Evolutionary conservation across 2,329 filamentous ascomycete genomes (phyloP), one percentile per base, ranked within the genome.

Genomic region (Cladorrhinum sp.): DNA sequence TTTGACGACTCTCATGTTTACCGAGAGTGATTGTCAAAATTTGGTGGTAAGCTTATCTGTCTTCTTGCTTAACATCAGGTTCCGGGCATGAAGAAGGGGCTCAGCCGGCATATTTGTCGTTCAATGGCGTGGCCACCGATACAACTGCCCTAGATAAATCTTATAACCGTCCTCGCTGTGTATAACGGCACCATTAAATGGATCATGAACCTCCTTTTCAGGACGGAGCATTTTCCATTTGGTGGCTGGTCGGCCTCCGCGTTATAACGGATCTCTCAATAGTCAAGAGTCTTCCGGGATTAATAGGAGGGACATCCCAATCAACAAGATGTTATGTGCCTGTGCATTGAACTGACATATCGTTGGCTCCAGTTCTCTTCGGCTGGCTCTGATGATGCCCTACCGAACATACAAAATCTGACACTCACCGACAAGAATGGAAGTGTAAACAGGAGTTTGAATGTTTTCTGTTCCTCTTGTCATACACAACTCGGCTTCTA

Each of bases 1-100:
- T 71, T 78, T 92, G 50, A 86, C 87, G 27, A 90, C 88, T 10
- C 88, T 99, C 64, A 76, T 96, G 23, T 76, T 98, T 50, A 75
- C 82, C 0, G 80, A 86, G 62, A 74, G 76, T 1, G 90, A 98
- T 73, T 93, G 91, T 61, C 67, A 64, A 13, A 66, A 72, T 5
- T 56, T 78, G 56, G 69, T 72, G 70, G 77, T 81, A 72, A 75
- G 75, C 72, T 59, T 54, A 20, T 56, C 64, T 18, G 9, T 48
- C 20, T 58, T 62, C 24, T 29, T 57, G 54, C 60, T 22, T 50
- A 20, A 50, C 23, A 7, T 29, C 16, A 41, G 22, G 16, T 27
- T 13, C 18, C 45, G 80, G 80, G 81, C 76, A 79, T 77, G 74
- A 67, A 88, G 86, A 88, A 88, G 84, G 84, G 84, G 76, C 80